Evolutionary conservation across 805 yeast genomes (phyloP), one percentile per base, ranked within the genome.

Genomic region (Cyberlindnera amylophila): DNA sequence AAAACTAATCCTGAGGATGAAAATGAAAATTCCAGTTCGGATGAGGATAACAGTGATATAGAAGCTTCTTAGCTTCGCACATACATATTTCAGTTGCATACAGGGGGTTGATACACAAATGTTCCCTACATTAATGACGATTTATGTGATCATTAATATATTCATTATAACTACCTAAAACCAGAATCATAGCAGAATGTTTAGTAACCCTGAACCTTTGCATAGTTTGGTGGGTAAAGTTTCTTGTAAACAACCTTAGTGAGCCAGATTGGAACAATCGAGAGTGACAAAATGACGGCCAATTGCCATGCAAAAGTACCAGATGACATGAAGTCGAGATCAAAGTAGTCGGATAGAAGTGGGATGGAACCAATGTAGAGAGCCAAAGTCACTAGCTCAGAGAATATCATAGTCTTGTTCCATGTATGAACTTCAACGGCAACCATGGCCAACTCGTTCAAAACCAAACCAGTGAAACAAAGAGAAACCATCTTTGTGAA

Each of bases 391-490:
- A 80, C 67, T 17, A 89, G 57, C 52, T 89, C 87, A 0, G 93
- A 71, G 13, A 78, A 65, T 2, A 82, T 56, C 96, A 93, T 89
- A 11, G 71, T 69, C 55, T 72, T 77, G 55, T 77, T 85, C 99
- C 99, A 93, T n/a, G 86, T 87, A 56, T 86, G 85, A 27, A 91
- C 84, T 57, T 88, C 96, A 36, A 91, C 66, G 1, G 89, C 96
- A 40, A 93, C 97, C 98, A 93, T 93, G 11, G 83, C 70, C 55
- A 93, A 70, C 65, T 95, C 99, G 59, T 90, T 91, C 49, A 86
- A 65, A 6, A 95, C 69, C 40, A 93, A 68, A 1, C 86, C 81
- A 1, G 95, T 76, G 58, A 86, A 93, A 49, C 93, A 80, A 30
- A 93, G 67, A 1, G 95, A 79, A n/a, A 95, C 98, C 86, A 93